phyloP scores from a whole-genome alignment of 441 rosid species.

The Viola pubescens region DNA sequence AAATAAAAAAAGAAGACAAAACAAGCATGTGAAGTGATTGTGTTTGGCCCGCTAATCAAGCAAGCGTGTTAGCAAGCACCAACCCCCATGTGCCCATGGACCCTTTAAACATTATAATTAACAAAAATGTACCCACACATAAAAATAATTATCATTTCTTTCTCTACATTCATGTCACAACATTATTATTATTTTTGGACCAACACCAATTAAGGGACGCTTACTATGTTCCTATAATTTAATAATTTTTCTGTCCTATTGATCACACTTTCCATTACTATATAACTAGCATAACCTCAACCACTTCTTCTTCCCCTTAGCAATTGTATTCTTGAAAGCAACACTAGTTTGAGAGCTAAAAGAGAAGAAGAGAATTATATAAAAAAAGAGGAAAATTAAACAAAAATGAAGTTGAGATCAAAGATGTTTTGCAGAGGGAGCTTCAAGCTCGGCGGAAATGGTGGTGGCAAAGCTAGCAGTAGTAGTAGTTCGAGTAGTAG shows the following conservation, averaged over 20 bases:
- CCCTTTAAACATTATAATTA: neutral
- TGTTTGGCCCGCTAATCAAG: constrained; percentile 51
- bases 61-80: constrained; percentile 33
- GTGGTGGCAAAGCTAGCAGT: constrained; percentile 16
- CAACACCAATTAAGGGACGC: neutral
- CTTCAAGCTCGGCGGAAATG: constrained; percentile 46
- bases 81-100: neutral
- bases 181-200: too few relatives aligned
- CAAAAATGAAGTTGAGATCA: constrained; percentile 62
- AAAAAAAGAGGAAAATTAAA: constrained; percentile 6
- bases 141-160: too few relatives aligned
- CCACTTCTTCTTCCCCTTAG: constrained; percentile 14
- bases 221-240: neutral
- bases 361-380: neutral
- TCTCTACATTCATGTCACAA: too few relatives aligned
- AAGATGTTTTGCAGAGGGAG: constrained; percentile 59
- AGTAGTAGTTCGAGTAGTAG: constrained; percentile 14
- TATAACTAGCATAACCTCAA: constrained; percentile 25
- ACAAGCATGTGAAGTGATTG: constrained; percentile 29
- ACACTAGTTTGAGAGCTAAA: neutral
- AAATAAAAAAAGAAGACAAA: constrained; percentile 2
- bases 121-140: neutral
- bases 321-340: neutral
- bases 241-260: neutral
- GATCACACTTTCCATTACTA: constrained; percentile 19